phyloP scores from a whole-genome alignment of 2,329 filamentous ascomycete species.

The Neofusicoccum parvum region DNA sequence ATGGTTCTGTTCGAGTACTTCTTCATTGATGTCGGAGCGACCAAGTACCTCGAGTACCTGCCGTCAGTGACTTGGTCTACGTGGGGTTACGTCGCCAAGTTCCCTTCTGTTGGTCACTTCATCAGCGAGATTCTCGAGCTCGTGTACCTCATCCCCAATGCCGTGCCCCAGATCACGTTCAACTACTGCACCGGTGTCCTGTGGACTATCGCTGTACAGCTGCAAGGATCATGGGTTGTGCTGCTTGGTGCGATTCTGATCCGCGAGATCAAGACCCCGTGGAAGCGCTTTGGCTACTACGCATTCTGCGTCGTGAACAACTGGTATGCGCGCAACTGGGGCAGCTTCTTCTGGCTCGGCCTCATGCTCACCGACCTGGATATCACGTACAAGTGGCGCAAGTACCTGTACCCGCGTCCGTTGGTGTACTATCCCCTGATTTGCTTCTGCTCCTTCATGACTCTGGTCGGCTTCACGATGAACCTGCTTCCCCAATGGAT shows the following conservation, averaged over 20 bases:
- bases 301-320: constrained; percentile 46
- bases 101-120: constrained; percentile 46
- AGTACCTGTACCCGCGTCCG: constrained; percentile 39
- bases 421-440: constrained; percentile 42
- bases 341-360: constrained; percentile 49
- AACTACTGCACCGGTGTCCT: constrained; percentile 54
- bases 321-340: constrained; percentile 53
- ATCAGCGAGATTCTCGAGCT: constrained; percentile 50
- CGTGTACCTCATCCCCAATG: constrained; percentile 51
- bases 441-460: constrained; percentile 33
- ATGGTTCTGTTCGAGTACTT: constrained; percentile 52
- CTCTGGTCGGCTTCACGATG: constrained; percentile 37
- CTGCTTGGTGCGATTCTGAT: constrained; percentile 48
- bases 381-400: constrained; percentile 49
- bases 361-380: constrained; percentile 50
- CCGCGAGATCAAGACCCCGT: constrained; percentile 48
- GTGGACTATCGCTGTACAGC: constrained; percentile 54
- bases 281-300: constrained; percentile 52
- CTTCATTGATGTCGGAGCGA: constrained; percentile 48
- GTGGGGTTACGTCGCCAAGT: constrained; percentile 49
- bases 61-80: constrained; percentile 51
- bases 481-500: constrained; percentile 41
- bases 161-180: constrained; percentile 50
- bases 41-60: constrained; percentile 47
- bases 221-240: constrained; percentile 51